Percentiles rank a stretch among this genome's conserved stretches.
Evolutionary conservation across 768 basidiomycete species (phyloP).

Genomic region (Suillus ampliporus): DNA sequence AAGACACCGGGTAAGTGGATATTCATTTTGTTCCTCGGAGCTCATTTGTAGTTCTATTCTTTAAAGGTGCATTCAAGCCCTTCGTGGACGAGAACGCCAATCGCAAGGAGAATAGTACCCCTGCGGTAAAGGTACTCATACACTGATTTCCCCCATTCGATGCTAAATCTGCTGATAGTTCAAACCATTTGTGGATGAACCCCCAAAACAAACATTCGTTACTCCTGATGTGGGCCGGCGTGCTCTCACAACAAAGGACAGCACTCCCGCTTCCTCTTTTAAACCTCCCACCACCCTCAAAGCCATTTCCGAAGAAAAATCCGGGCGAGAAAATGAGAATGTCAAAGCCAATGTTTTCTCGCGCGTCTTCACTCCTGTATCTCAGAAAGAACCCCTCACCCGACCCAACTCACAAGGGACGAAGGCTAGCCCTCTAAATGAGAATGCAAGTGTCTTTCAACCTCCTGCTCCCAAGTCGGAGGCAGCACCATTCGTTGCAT

Average conservation of each 20-base stretch:
- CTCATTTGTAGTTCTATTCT: conserved; percentile 15
- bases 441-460: conserved; percentile 15
- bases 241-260: conserved; percentile 46
- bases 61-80: conserved; percentile 55
- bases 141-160: conserved; percentile 1
- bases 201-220: conserved; percentile 46
- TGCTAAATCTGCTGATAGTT: conserved; percentile 49
- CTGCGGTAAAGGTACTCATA: conserved; percentile 26
- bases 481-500: conserved; percentile 47
- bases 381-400: conserved; percentile 42
- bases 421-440: conserved; percentile 23
- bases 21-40: conserved; percentile 21
- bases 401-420: conserved; percentile 27
- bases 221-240: conserved; percentile 40
- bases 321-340: conserved; percentile 15
- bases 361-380: conserved; percentile 68
- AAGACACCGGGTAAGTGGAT: conserved; percentile 44
- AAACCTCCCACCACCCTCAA: conserved; percentile 36
- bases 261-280: conserved; percentile 22
- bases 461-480: conserved; percentile 19
- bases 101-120: conserved; percentile 49
- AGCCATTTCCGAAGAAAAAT: conserved; percentile 42
- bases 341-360: conserved; percentile 53
- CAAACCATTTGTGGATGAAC: conserved; percentile 67
- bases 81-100: conserved; percentile 67